Base-by-base conservation (phyloP, 2,329 filamentous ascomycete species). In the Zarea fungicola region DNA sequence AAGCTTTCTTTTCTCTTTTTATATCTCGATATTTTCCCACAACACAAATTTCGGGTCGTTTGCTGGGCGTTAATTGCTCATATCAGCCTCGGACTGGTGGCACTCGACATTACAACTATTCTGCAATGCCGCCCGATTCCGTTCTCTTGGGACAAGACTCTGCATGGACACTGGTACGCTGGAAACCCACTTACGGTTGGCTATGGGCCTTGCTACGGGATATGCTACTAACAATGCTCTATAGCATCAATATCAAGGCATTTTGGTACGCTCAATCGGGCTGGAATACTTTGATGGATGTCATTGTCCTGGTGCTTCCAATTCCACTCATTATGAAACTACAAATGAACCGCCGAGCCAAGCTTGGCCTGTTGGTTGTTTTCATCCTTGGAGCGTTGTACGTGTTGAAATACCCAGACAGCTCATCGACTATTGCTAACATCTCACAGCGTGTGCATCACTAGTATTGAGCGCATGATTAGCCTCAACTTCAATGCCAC, bases 391-490 rank as follows among this genome's bases (percentile, higher is more conserved):
- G 46, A 26, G n/a, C 46, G 7, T 49, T 49, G 46, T 42, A 29
- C 13, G 46, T 37, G 6, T 13, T 14, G 7, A 19, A 14, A 11
- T n/a, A 6, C 8, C 8, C 28, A 11, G 10, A 9, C 43, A 13
- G 5, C 4, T 32, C 23, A 29, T 39, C 42, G 23, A 49, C 39
- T 22, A 14, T 8, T n/a, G n/a, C n/a, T n/a, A n/a, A n/a, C n/a
- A n/a, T 21, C 6, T 22, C 18, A 13, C 22, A 49, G 46, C 31
- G 46, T 49, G 8, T 49, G 46, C 23, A 29, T 49, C 22, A 42
- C 46, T 16, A 49, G 46, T 23, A 42, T 49, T n/a, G 46, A 49
- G 21, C 46, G 46, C n/a, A 36, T 49, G 39, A 49, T 49, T n/a
- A 42, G 37, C 13, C 46, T 49, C 28, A 42, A 49, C 25, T 49